A percentile compares a stretch with the other conserved stretches of the same genome.
Conservation (phyloP, 257 asterid genomes). For the Solanum sitiens region DNA sequence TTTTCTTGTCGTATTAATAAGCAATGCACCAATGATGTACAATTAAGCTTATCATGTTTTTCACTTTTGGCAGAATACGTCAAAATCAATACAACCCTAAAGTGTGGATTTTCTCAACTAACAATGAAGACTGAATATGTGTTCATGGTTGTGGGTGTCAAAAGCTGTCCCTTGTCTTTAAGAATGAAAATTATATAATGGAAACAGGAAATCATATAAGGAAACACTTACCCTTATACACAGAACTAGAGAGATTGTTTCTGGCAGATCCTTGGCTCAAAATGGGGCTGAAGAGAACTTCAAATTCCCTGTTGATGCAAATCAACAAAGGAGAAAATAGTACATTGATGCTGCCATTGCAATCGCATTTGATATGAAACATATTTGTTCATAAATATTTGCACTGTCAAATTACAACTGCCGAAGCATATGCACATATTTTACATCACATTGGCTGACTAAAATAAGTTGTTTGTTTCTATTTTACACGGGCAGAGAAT, state of each 20-base stretch:
- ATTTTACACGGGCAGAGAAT: slow-evolving; percentile 9
- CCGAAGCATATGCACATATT: neutral
- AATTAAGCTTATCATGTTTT: neutral
- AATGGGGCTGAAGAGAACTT: neutral
- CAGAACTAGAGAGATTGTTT: neutral
- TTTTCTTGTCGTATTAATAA: neutral
- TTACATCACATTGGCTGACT: neutral
- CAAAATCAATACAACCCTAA: neutral
- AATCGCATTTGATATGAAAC: neutral
- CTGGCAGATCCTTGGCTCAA: neutral
- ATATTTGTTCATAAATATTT: neutral
- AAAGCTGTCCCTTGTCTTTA: neutral
- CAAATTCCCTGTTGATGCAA: neutral
- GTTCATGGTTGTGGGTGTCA: neutral
- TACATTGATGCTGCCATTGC: neutral
- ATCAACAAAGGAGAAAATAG: neutral
- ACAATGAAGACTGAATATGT: neutral
- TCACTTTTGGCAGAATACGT: neutral
- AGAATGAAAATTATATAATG: neutral
- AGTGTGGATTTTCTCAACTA: neutral
- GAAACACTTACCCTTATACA: neutral
- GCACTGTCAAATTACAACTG: neutral
- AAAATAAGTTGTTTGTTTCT: neutral
- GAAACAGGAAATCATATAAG: neutral
- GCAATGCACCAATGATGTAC: slow-evolving; percentile 1